Base-by-base conservation (phyloP, 1,284 basidiomycete genomes). In the Puccinia triticina region DNA sequence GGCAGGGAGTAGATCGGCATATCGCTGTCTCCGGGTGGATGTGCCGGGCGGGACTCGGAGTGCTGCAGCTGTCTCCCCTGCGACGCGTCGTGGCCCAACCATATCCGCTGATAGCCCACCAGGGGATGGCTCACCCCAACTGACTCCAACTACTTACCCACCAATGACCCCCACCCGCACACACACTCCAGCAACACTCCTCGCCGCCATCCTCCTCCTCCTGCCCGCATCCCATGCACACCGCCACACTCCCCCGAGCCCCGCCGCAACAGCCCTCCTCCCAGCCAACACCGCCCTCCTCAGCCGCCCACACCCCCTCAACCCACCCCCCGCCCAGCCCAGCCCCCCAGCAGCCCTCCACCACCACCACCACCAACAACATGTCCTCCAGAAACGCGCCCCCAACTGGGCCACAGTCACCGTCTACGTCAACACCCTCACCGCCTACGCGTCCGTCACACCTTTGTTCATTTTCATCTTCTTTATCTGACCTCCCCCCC, bases 1-100 rank as follows among this genome's bases (percentile, higher is more conserved):
- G 77, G 77, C 11, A 71, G 66, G 0, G 77, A 66, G 26, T 32
- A 59, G 29, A 80, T 72, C 1, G 77, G 23, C 77, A 80, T 80
- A 23, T 14, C 14, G 23, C 50, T 53, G 14, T 12, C 14, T 53
- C 12, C 23, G 50, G 23, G 50, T 53, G 14, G 50, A 53, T 23
- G 12, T 12, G 50, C 23, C 23, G 50, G 50, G 50, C 50, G 12
- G 14, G 50, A 53, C 50, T 12, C 14, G 14, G 50, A n/a, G n/a
- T n/a, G n/a, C n/a, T n/a, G n/a, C n/a, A n/a, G n/a, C n/a, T n/a
- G n/a, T n/a, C n/a, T n/a, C n/a, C n/a, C n/a, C n/a, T n/a, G n/a
- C n/a, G n/a, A n/a, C n/a, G n/a, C n/a, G n/a, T n/a, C n/a, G n/a
- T n/a, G n/a, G n/a, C n/a, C n/a, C n/a, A n/a, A n/a, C n/a, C n/a